Evolutionary conservation across 345 rosid genomes (phyloP).

Genomic region (Salix brachista): DNA sequence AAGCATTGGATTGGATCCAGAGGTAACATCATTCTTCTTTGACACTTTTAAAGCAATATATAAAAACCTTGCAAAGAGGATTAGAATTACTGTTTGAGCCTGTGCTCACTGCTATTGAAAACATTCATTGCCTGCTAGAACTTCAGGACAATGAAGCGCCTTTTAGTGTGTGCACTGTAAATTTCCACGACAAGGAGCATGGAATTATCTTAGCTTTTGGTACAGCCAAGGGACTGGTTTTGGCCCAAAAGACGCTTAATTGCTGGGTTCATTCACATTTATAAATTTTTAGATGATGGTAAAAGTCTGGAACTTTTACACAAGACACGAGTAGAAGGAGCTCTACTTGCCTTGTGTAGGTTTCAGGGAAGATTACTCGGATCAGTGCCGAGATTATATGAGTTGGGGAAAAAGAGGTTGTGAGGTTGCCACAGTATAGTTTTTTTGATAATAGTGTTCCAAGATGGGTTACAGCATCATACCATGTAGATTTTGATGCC

Average conservation of each 20-base stretch:
- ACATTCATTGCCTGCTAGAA: too few species aligned
- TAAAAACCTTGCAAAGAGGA: too few species aligned
- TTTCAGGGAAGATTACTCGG: slow-evolving; percentile 96
- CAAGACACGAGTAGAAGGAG: slow-evolving; percentile 97
- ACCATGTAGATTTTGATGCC: slow-evolving; percentile 88
- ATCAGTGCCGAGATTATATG: slow-evolving; percentile 79
- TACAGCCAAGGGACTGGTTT: slow-evolving; percentile 85
- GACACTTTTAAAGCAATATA: too few species aligned
- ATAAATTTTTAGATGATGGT: slow-evolving; percentile 84
- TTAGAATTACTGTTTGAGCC: too few species aligned
- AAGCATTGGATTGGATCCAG: too few species aligned
- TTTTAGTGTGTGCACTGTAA: too few species aligned
- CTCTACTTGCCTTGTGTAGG: slow-evolving; percentile 82
- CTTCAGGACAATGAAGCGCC: too few species aligned
- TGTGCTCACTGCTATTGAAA: too few species aligned
- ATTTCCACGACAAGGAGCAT: slow-evolving; percentile 60
- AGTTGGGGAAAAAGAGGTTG: slow-evolving; percentile 82
- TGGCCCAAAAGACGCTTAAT: slow-evolving; percentile 65
- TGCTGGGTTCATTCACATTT: slow-evolving; percentile 81
- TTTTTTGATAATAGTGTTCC: slow-evolving; percentile 95
- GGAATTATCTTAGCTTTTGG: slow-evolving; percentile 93
- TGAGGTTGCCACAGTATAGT: too few species aligned
- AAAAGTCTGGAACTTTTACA: slow-evolving; percentile 82
- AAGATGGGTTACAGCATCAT: slow-evolving; percentile 93
- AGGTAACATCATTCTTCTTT: too few species aligned